Conservation (phyloP, 495 filamentous ascomycete genomes). For the Mycothermus thermophilus region DNA sequence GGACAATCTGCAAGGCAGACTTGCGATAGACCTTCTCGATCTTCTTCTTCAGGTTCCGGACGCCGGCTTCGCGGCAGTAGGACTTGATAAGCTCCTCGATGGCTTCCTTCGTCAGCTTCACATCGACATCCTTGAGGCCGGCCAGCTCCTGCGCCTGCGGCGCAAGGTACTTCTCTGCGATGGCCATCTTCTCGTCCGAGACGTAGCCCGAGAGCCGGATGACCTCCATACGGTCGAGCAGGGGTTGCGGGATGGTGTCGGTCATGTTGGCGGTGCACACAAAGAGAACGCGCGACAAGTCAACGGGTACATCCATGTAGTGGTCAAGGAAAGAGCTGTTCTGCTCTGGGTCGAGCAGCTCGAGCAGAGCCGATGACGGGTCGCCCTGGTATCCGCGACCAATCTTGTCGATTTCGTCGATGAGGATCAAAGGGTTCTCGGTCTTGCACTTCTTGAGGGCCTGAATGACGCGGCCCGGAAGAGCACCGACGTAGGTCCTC, state of each 20-base stretch:
- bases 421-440: slow-evolving; percentile 90
- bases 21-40: slow-evolving; percentile 99
- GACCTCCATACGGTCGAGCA: slow-evolving; percentile 96
- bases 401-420: slow-evolving; percentile 98
- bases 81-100: slow-evolving; percentile 96
- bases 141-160: slow-evolving; percentile 83
- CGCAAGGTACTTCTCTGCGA: slow-evolving; percentile 83
- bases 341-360: slow-evolving; percentile 93
- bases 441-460: slow-evolving; percentile 98
- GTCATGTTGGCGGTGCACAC: slow-evolving; percentile 99
- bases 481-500: slow-evolving; percentile 89
- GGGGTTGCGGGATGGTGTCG: slow-evolving; percentile 89
- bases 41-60: slow-evolving; percentile 97
- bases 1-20: slow-evolving; percentile 90
- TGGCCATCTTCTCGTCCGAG: slow-evolving; percentile 97
- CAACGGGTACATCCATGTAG: slow-evolving; percentile 97
- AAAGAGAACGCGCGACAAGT: slow-evolving; percentile 95
- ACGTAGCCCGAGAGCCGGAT: slow-evolving; percentile 96
- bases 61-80: slow-evolving; percentile 93
- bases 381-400: slow-evolving; percentile 92
- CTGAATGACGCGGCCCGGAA: slow-evolving; percentile 94
- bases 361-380: slow-evolving; percentile 84
- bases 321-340: slow-evolving; percentile 96
- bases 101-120: slow-evolving; percentile 65
- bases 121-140: slow-evolving; percentile 81